Base-by-base conservation (phyloP, 75 land plant genomes). In the Cupressus sempervirens region DNA sequence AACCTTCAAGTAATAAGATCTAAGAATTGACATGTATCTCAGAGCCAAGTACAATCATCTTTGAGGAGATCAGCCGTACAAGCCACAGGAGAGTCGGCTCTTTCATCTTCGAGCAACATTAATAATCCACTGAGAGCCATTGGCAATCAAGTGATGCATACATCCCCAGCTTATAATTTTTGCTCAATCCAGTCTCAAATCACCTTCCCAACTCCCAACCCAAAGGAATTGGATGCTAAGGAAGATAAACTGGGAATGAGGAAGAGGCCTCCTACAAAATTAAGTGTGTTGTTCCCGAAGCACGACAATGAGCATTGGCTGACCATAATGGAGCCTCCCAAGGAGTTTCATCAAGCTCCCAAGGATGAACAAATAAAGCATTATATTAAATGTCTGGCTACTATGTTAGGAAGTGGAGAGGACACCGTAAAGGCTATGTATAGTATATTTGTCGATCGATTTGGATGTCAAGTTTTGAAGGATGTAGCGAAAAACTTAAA, bases 241-340 rank as follows among this genome's bases (percentile, higher is more conserved):
- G 86, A 88, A 11, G 76, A 86, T 14, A 2, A 41, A 9, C 88
- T 91, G 35, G 87, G 88, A 41, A 86, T 80, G 77, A 88, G 88
- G 50, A 91, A 92, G 82, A 88, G 91, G 26, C 91, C 93, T 10
- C 93, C 93, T 74, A 84, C 90, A 7, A 91, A 92, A 82, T 88
- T 90, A 87, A 90, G 88, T 20, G 92, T 91, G 83, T 88, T 92
- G 18, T 92, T 92, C 81, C 93, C 91, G 12, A 91, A 90, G 30
- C 90, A 90, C 82, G 93, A 92, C 83, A 86, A 88, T 62, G 88
- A 92, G 84, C 93, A 92, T 89, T 92, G 93, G 93, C 90, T 92
- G 68, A 87, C 90, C 50, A 89, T 92, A 29, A 92, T 92, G 91
- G 92, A 92, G 70, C 87, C 87, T 82, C 91, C 91, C 3, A 91